phyloP scores from a whole-genome alignment of 1,284 basidiomycete genomes.

The Porodaedalea pini region DNA sequence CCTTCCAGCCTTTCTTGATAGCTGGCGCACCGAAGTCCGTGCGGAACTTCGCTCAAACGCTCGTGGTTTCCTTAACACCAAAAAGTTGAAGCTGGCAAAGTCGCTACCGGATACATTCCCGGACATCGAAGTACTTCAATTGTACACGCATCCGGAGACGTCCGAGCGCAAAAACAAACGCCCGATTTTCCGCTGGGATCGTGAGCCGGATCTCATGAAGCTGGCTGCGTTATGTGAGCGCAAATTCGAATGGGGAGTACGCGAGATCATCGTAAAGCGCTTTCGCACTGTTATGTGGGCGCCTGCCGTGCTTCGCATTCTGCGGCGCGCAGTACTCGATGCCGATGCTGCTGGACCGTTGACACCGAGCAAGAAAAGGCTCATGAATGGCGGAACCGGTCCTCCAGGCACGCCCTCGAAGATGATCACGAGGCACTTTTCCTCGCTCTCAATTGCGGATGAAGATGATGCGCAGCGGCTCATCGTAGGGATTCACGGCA shows the following conservation, averaged over 20 bases:
- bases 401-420: slow-evolving; percentile 49
- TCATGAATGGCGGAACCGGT: slow-evolving; percentile 16
- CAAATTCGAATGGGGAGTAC: slow-evolving; percentile 88
- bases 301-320: slow-evolving; percentile 57
- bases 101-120: slow-evolving; percentile 64
- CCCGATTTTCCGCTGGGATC: slow-evolving; percentile 44
- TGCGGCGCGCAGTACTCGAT: slow-evolving; percentile 54
- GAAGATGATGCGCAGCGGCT: slow-evolving; percentile 34
- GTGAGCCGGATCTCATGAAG: slow-evolving; percentile 68
- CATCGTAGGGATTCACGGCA: slow-evolving; percentile 43
- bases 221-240: slow-evolving; percentile 77
- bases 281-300: slow-evolving; percentile 78
- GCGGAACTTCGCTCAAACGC: slow-evolving; percentile 73
- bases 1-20: slow-evolving; percentile 52
- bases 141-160: slow-evolving; percentile 75
- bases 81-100: slow-evolving; percentile 57
- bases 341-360: slow-evolving; percentile 37
- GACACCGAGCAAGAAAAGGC: slow-evolving; percentile 41
- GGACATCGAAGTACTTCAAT: slow-evolving; percentile 61
- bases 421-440: slow-evolving; percentile 54
- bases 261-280: slow-evolving; percentile 71
- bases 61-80: slow-evolving; percentile 55
- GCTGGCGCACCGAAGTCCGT: slow-evolving; percentile 63
- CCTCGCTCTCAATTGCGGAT: slow-evolving; percentile 35
- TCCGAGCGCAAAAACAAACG: slow-evolving; percentile 43